Conservation (phyloP, 306 rosid genomes). For the Cucumis hystrix region DNA sequence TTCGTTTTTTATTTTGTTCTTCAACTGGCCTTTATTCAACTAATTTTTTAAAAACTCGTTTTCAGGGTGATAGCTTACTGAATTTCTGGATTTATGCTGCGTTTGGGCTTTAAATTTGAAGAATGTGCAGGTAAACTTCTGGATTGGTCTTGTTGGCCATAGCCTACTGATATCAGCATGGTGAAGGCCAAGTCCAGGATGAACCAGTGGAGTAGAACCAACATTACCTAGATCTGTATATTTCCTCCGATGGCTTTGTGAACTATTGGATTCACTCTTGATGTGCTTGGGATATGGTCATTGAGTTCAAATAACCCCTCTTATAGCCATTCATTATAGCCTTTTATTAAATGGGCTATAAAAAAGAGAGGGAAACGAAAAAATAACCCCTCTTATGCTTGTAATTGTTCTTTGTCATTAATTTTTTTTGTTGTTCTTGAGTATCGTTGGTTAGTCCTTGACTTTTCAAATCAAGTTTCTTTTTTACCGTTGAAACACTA, state of each 20-base stretch:
- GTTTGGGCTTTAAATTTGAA: not conserved
- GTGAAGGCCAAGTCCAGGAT: not conserved
- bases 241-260: not conserved
- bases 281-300: not conserved
- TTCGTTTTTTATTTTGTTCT: not conserved
- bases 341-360: too few relatives aligned
- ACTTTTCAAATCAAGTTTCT: not conserved
- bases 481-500: not conserved
- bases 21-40: not conserved
- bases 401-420: not conserved
- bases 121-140: not conserved
- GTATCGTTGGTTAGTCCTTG: not conserved
- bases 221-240: not conserved
- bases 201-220: not conserved
- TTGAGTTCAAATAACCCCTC: too few relatives aligned
- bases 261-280: not conserved
- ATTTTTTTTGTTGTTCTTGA: not conserved
- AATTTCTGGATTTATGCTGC: not conserved
- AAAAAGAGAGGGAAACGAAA: too few relatives aligned
- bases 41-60: not conserved
- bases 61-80: not conserved
- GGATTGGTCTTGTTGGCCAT: not conserved
- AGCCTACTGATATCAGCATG: not conserved
- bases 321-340: too few relatives aligned
- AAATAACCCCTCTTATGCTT: too few relatives aligned